These are phyloP conservation scores for Metarhizium guizhouense DNA, from an alignment of 2,329 filamentous ascomycete genomes.

Conservation along the genomic window DNA sequence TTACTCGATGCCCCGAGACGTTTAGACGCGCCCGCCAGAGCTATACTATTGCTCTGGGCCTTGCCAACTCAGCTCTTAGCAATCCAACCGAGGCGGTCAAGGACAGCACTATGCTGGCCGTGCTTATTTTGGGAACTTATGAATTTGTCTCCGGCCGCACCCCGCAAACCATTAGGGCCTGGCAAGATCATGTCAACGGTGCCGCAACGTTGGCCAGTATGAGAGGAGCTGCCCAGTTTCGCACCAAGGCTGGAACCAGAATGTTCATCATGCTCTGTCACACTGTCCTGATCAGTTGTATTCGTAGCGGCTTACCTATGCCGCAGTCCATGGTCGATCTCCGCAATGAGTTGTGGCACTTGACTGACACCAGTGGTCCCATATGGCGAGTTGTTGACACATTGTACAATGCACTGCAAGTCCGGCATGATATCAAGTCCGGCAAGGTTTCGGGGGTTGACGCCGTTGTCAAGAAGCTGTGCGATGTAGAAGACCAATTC, in stretches of 20 bases:
- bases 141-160: conserved; percentile 42
- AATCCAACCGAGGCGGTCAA: conserved; percentile 33
- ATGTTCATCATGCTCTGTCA: conserved; percentile 48
- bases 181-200: conserved; percentile 44
- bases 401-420: conserved; percentile 35
- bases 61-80: conserved; percentile 40
- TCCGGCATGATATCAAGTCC: conserved; percentile 36
- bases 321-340: conserved; percentile 38
- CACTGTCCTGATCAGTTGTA: conserved; percentile 41
- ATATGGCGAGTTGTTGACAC: conserved; percentile 34
- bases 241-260: conserved; percentile 33
- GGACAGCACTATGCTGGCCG: conserved; percentile 42
- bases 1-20: conserved; percentile 30
- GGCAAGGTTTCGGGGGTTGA: conserved; percentile 26
- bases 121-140: conserved; percentile 45
- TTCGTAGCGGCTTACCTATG: conserved; percentile 39
- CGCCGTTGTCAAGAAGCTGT: conserved; percentile 26
- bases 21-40: conserved; percentile 39
- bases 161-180: conserved; percentile 37
- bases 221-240: conserved; percentile 38
- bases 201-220: conserved; percentile 41
- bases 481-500: conserved; percentile 34
- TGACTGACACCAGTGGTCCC: conserved; percentile 27
- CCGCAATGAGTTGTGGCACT: conserved; percentile 30
- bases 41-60: conserved; percentile 41